Percentiles rank a stretch among this genome's conserved stretches.
These are phyloP conservation scores for Ceratocystis papillata DNA, from an alignment of 2,329 filamentous ascomycete genomes.

Conservation along the genomic window DNA sequence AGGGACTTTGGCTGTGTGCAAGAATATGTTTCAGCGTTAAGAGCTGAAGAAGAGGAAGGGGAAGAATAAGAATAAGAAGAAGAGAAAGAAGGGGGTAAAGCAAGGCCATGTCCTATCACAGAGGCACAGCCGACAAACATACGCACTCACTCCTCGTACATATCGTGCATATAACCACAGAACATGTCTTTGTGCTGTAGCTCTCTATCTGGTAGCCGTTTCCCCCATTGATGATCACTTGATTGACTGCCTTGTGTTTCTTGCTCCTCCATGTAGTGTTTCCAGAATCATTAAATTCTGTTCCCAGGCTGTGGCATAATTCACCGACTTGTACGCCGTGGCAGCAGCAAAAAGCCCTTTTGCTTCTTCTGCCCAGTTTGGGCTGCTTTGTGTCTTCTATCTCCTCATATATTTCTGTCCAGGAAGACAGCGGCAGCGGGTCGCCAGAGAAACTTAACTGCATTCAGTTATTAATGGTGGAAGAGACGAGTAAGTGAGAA, in stretches of 20 bases:
- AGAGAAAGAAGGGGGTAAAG: neutral
- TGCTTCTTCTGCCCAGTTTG: neutral
- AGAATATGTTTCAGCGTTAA: neutral
- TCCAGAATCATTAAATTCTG: constrained; percentile 4
- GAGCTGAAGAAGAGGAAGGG: constrained; percentile 1
- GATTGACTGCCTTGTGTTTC: constrained; percentile 2
- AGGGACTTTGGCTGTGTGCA: constrained; percentile 2
- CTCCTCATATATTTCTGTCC: neutral
- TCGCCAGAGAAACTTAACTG: neutral
- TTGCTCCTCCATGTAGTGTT: constrained; percentile 1
- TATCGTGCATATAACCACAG: neutral
- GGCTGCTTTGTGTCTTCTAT: neutral
- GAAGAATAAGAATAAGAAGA: neutral
- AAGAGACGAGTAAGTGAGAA: neutral
- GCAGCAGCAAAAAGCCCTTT: neutral
- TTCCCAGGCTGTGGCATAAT: neutral
- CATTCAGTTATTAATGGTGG: neutral
- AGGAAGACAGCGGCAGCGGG: neutral
- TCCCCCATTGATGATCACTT: neutral
- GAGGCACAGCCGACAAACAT: neutral
- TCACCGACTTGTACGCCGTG: neutral
- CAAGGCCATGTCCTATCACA: neutral
- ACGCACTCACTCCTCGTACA: neutral
- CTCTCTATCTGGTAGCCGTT: neutral
- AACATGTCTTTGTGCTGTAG: neutral